Evolutionary conservation across 2,329 filamentous ascomycete species (phyloP), one percentile per base, ranked within the genome.

Genomic region (Metarhizium brunneum): DNA sequence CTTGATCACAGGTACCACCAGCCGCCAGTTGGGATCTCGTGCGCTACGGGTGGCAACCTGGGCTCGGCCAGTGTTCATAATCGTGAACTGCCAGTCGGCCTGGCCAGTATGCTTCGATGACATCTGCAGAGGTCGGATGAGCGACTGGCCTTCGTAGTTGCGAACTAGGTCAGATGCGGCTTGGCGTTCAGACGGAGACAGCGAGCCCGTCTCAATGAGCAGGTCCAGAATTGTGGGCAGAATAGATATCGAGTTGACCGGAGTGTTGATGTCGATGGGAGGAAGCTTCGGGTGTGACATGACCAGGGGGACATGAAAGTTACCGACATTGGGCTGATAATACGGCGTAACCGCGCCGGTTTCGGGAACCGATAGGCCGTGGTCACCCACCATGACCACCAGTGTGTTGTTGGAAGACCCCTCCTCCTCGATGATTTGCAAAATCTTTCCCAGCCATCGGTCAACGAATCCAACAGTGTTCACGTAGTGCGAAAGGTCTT

Each of bases 111-210:
- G 10, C 2, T 58, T 54, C 14, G 62, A 63, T 6, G 38, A 30
- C 2, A 56, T 61, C 51, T 62, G 63, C 40, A 66, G 64, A 0
- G 67, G 66, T 11, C 69, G 67, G 42, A 71, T 64, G 1, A 71
- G 62, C 0, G 69, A 71, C 53, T 70, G 67, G 7, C 69, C 69
- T 48, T 71, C 69, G 47, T 69, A 71, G 52, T 71, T 69, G 45
- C 62, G 61, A 1, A 68, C 57, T 8, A 71, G 61, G 30, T 70
- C 68, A 2, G 52, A 58, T 0, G 66, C 66, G 11, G 64, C 65
- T 8, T 54, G 51, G 16, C 59, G 57, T 13, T 65, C 61, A 38
- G 63, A 56, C 3, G 56, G 51, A 43, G 63, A 62, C 47, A 71
- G 62, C 14, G 69, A 71, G 36, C 62, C 64, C 3, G 64, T 69